phyloP scores from a whole-genome alignment of 192 early-diverging fungal genomes.

The Backusella macrospora region DNA sequence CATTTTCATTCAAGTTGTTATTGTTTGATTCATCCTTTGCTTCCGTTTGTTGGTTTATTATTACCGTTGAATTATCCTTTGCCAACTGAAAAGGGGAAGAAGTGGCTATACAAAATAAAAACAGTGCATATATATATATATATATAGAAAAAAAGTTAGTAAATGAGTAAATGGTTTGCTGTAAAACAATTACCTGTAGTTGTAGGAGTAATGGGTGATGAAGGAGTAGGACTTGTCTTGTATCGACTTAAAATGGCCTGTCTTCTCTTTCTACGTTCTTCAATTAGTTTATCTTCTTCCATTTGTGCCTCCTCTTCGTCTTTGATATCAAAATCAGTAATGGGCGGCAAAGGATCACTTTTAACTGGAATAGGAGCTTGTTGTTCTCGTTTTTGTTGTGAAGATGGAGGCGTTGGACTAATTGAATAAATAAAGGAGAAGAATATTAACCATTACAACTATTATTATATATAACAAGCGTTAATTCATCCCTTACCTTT shows the following conservation, averaged over 20 bases:
- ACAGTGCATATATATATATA: too few relatives aligned
- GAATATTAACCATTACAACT: not conserved
- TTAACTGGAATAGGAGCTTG: not conserved
- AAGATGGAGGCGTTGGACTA: not conserved
- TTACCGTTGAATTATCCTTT: slow-evolving; percentile 35
- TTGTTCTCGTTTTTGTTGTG: not conserved
- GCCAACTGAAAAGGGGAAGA: slow-evolving; percentile 38
- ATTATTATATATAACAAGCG: too few relatives aligned
- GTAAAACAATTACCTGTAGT: not conserved
- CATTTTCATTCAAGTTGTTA: slow-evolving; percentile 29
- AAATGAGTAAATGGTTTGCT: not conserved
- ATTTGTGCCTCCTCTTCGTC: slow-evolving; percentile 59
- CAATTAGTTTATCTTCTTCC: slow-evolving; percentile 80
- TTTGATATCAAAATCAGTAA: slow-evolving; percentile 26
- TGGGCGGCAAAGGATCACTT: not conserved
- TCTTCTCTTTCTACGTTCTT: slow-evolving; percentile 81
- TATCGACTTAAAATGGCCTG: slow-evolving; percentile 76
- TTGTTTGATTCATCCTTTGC: slow-evolving; percentile 40
- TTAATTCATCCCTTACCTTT: not conserved
- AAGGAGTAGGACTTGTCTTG: slow-evolving; percentile 35
- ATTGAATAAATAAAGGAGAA: not conserved
- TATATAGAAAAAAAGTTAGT: not conserved
- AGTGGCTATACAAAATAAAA: slow-evolving; percentile 11
- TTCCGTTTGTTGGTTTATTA: slow-evolving; percentile 23
- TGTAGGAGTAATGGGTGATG: not conserved